These are phyloP conservation scores for Mimosa pudica DNA, from an alignment of 306 rosid genomes.

Conservation along the genomic window DNA sequence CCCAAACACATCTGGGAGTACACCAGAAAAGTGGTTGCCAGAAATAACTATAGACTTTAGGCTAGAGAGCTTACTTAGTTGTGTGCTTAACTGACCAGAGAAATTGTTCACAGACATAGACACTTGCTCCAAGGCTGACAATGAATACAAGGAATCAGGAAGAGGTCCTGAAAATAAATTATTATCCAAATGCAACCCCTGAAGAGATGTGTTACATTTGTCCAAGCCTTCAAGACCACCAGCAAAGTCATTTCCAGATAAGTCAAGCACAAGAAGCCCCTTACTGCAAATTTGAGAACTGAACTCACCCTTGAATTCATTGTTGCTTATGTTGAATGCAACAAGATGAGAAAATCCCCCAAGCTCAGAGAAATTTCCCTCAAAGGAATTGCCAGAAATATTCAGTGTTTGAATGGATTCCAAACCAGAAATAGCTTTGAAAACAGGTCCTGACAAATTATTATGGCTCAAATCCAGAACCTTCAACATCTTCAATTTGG, in stretches of 20 bases:
- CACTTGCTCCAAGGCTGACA: slow-evolving; percentile 48
- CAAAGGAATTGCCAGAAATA: slow-evolving; percentile 54
- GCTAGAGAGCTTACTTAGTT: slow-evolving; percentile 57
- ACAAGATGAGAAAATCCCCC: slow-evolving; percentile 41
- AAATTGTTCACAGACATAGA: slow-evolving; percentile 52
- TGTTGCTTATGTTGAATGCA: slow-evolving; percentile 57
- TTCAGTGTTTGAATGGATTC: slow-evolving; percentile 47
- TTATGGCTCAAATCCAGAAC: slow-evolving; percentile 61
- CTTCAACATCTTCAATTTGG: slow-evolving; percentile 46
- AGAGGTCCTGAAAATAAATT: slow-evolving; percentile 49
- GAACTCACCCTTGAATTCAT: slow-evolving; percentile 48
- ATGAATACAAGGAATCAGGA: slow-evolving; percentile 48
- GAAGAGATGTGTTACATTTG: slow-evolving; percentile 50
- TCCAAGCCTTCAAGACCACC: slow-evolving; percentile 51
- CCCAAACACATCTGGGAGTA: slow-evolving; percentile 55
- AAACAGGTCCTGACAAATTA: slow-evolving; percentile 49
- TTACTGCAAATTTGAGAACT: slow-evolving; percentile 44
- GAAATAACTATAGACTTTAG: slow-evolving; percentile 44
- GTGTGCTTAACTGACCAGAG: slow-evolving; percentile 48
- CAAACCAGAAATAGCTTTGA: slow-evolving; percentile 44
- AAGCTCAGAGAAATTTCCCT: slow-evolving; percentile 35
- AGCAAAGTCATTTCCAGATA: slow-evolving; percentile 42
- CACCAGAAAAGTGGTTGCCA: slow-evolving; percentile 51
- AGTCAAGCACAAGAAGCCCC: slow-evolving; percentile 45
- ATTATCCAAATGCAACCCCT: slow-evolving; percentile 43